Conservation (phyloP, 2,329 filamentous ascomycete species). For the Boeremia exigua region DNA sequence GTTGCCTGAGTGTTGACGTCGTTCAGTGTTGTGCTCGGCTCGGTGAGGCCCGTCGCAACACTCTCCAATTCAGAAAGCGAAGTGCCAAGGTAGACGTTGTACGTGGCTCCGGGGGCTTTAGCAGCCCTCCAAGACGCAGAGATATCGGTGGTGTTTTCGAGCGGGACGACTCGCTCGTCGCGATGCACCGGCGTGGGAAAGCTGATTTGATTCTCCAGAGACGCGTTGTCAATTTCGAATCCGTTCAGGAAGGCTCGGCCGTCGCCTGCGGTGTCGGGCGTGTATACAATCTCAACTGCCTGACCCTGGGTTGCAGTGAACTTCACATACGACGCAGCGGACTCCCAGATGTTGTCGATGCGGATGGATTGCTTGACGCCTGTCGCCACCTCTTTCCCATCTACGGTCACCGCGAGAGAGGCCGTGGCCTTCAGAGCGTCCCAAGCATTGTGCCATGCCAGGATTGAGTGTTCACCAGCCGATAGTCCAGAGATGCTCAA, state of each 20-base stretch:
- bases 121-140: conserved; percentile 32
- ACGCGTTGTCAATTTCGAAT: conserved; percentile 39
- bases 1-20: conserved; percentile 25
- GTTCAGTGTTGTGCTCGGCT: conserved; percentile 10
- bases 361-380: conserved; percentile 31
- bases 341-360: conserved; percentile 42
- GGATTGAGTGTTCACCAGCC: conserved; percentile 34
- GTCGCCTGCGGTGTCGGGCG: conserved; percentile 16
- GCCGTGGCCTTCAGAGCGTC: conserved; percentile 30
- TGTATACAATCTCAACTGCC: conserved; percentile 32
- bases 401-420: conserved; percentile 30
- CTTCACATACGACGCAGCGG: conserved; percentile 34
- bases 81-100: conserved; percentile 38
- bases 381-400: conserved; percentile 23
- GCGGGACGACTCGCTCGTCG: conserved; percentile 30
- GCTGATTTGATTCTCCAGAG: conserved; percentile 28
- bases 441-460: conserved; percentile 44
- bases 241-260: conserved; percentile 39
- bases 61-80: conserved; percentile 13
- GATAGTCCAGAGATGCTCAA: conserved; percentile 36
- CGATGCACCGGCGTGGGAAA: conserved; percentile 39
- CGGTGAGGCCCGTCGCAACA: conserved; percentile 8
- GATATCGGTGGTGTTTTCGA: conserved; percentile 24
- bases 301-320: conserved; percentile 27
- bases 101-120: conserved; percentile 11